A percentile compares a stretch with the other conserved stretches of the same genome.
Evolutionary conservation across 1,284 basidiomycete genomes (phyloP).

Genomic region (Anthracocystis walkeri): DNA sequence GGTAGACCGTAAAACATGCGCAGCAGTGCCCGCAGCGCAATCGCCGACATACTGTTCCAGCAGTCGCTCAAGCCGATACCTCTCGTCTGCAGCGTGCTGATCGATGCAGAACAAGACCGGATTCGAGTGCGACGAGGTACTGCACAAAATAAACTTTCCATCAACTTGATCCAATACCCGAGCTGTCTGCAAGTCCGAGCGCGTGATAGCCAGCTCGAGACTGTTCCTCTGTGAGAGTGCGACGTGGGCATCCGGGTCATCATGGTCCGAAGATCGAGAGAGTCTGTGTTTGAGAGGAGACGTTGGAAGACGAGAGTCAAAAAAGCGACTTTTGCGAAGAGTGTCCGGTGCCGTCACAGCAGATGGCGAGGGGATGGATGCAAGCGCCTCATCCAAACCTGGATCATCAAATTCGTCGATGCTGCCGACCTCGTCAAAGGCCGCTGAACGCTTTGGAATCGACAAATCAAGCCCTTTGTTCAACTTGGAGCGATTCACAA

Average conservation of each 20-base stretch:
- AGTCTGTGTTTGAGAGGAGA: background rate
- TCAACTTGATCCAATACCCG: slow-evolving; percentile 81
- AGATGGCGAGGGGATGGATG: slow-evolving; percentile 21
- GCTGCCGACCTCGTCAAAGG: background rate
- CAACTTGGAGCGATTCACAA: slow-evolving; percentile 16
- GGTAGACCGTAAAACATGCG: background rate
- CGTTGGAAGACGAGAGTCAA: slow-evolving; percentile 16
- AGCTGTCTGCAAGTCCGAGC: slow-evolving; percentile 14
- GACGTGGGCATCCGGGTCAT: background rate
- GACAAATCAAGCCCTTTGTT: slow-evolving; percentile 5
- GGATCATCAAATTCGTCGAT: slow-evolving; percentile 34
- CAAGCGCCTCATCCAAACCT: slow-evolving; percentile 22
- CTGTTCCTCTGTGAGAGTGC: too few species aligned
- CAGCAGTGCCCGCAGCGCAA: slow-evolving; percentile 12
- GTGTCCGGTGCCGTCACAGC: background rate
- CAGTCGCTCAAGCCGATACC: slow-evolving; percentile 86
- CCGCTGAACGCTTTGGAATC: background rate
- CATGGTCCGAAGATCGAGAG: background rate
- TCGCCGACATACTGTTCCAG: slow-evolving; percentile 76
- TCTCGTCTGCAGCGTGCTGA: slow-evolving; percentile 93
- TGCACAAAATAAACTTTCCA: slow-evolving; percentile 85
- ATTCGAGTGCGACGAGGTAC: slow-evolving; percentile 59
- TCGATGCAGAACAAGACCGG: slow-evolving; percentile 80
- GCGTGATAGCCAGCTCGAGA: slow-evolving; percentile 24
- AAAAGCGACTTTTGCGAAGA: slow-evolving; percentile 25